Evolutionary conservation across 768 basidiomycete species (phyloP), one percentile per base, ranked within the genome.

Genomic region (Paxillus rubicundulus): DNA sequence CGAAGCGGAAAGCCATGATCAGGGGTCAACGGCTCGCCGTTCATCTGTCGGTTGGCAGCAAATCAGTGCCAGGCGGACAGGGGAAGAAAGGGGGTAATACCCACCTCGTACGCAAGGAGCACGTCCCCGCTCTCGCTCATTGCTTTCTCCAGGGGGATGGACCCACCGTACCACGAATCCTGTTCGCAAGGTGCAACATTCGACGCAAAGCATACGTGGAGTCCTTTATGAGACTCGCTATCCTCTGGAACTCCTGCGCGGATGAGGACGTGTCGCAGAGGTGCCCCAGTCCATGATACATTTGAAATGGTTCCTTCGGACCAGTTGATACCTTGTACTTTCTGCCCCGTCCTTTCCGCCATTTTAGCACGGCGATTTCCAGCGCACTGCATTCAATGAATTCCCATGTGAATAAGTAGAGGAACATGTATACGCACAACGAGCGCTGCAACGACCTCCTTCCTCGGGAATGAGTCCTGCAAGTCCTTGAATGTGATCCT

Each of bases 231-330:
- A 1, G 58, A 53, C 3, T 57, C 37, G 44, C 33, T 21, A 45
- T 54, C 57, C 34, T 63, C 66, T 18, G 56, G 30, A 32, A 84
- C 69, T 7, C 77, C 76, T 4, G 70, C 69, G 37, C 73, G 62
- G 9, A 72, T 67, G 52, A 89, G 75, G 27, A 88, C 58, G 49
- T 87, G 81, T 18, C 79, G 73, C 9, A 89, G 66, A 0, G 75
- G 72, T 1, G 79, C 77, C 14, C 87, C 87, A 4, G 76, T 75
- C 87, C 87, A 89, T 52, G 70, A 74, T 58, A 79, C 81, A 63
- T 89, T 89, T 50, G 81, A 81, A 43, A 86, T 80, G n/a, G 84
- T 84, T 17, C 84, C 87, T 52, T 84, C 82, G 18, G 73, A 73
- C 85, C 85, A 87, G 4, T 74, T 75, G 20, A 87, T 77, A 8